Conservation (phyloP, 192 early-diverging fungal species). For the Rhizoclosmatium globosum region DNA sequence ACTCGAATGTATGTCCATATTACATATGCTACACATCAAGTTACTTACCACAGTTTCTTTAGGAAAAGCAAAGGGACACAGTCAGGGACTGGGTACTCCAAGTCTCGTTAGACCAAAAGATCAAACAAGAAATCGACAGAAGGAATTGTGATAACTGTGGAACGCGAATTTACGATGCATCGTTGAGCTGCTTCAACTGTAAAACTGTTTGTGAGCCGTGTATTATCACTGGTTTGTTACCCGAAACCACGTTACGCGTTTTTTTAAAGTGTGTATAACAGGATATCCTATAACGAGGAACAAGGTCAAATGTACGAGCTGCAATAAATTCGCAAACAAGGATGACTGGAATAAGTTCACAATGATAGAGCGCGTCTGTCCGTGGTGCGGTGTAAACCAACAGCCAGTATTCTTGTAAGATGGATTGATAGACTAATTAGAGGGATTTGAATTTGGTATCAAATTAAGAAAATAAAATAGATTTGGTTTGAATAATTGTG, state of each 20-base stretch:
- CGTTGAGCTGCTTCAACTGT: constrained; percentile 58
- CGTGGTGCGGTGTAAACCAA: constrained; percentile 63
- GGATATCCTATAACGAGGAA: constrained; percentile 65
- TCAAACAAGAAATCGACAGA: constrained; percentile 64
- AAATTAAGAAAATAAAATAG: background rate
- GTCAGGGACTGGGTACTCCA: constrained; percentile 74
- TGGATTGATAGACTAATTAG: no score
- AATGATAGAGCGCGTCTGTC: constrained; percentile 62
- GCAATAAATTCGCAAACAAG: constrained; percentile 63
- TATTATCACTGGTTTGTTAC: constrained; percentile 63
- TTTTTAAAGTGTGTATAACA: constrained; percentile 24
- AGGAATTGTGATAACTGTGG: constrained; percentile 68
- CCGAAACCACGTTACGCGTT: background rate
- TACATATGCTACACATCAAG: background rate
- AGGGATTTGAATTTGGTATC: no score
- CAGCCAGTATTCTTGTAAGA: constrained; percentile 44
- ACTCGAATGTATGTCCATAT: constrained; percentile 44
- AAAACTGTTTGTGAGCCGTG: constrained; percentile 56
- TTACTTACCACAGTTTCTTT: background rate
- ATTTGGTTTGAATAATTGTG: constrained; percentile 23
- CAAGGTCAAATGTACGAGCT: constrained; percentile 58
- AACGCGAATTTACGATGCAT: constrained; percentile 60
- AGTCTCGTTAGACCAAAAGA: constrained; percentile 66
- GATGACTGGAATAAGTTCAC: constrained; percentile 75
- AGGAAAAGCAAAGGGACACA: constrained; percentile 63